Conservation (phyloP, 2,329 filamentous ascomycete species). For the Fusarium dimerum region DNA sequence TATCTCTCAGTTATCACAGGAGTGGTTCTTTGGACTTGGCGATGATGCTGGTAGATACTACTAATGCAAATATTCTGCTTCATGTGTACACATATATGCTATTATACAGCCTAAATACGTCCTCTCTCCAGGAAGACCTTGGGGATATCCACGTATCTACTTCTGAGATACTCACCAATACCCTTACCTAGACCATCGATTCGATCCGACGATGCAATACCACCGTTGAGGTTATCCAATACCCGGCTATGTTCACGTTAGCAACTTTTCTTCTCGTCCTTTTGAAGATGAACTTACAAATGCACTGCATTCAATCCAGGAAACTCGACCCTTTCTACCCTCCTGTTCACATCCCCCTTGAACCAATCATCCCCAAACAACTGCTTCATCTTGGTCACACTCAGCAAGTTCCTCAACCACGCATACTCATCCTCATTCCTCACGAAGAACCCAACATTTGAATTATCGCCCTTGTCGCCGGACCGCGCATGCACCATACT, state of each 20-base stretch:
- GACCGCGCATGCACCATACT: constrained; percentile 34
- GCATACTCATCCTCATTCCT: constrained; percentile 44
- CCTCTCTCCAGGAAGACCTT: constrained; percentile 44
- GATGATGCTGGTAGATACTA: constrained; percentile 18
- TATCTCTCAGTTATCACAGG: constrained; percentile 27
- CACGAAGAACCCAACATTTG: constrained; percentile 49
- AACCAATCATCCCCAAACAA: constrained; percentile 41
- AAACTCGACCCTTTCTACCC: constrained; percentile 48
- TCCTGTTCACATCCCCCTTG: constrained; percentile 29
- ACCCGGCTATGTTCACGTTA: constrained; percentile 28
- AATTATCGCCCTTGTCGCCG: constrained; percentile 46
- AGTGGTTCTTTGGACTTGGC: constrained; percentile 23
- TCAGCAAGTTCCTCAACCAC: constrained; percentile 46
- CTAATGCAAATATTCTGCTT: neutral
- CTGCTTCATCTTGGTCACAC: constrained; percentile 37
- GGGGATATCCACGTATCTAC: constrained; percentile 46
- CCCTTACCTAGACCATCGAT: constrained; percentile 51
- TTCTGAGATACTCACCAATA: constrained; percentile 45
- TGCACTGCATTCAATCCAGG: constrained; percentile 35
- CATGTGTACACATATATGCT: no score
- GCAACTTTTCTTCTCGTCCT: neutral
- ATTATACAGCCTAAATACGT: constrained; percentile 20
- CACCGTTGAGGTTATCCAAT: constrained; percentile 47
- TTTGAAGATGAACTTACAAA: constrained; percentile 18
- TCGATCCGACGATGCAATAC: constrained; percentile 42